Conservation (phyloP, 352 stramenopile genomes). For the Phytophthora hibernalis region DNA sequence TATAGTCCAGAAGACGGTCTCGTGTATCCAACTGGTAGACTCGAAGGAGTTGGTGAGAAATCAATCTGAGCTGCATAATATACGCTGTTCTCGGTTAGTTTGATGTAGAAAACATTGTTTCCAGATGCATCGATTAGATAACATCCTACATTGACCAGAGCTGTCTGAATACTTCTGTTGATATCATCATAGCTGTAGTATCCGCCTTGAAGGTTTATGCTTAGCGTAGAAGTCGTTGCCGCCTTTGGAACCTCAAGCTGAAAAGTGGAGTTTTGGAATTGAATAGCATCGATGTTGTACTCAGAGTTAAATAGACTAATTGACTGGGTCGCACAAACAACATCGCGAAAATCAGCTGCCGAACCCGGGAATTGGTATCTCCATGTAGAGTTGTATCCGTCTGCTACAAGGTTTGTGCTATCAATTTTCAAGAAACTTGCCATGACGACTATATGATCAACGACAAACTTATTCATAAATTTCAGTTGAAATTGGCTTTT, state of each 20-base stretch:
- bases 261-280: slow-evolving; percentile 7
- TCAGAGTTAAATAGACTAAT: neutral
- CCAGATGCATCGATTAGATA: neutral
- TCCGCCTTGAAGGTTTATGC: neutral
- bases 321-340: neutral
- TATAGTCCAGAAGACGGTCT: neutral
- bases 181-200: slow-evolving; percentile 10
- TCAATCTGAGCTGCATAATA: slow-evolving; percentile 10
- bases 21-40: slow-evolving; percentile 1
- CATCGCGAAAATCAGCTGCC: neutral
- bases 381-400: neutral
- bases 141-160: neutral
- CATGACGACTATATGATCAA: neutral
- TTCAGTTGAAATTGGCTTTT: neutral
- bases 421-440: neutral
- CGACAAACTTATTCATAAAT: neutral
- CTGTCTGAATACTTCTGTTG: slow-evolving; percentile 9
- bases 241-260: slow-evolving; percentile 8
- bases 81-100: slow-evolving; percentile 2
- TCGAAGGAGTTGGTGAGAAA: slow-evolving; percentile 8
- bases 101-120: slow-evolving; percentile 8
- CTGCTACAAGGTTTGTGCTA: neutral
- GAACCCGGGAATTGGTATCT: neutral
- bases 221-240: slow-evolving; percentile 7
- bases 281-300: slow-evolving; percentile 6